Evolutionary conservation across 169 alveolate genomes (phyloP).

Genomic region (Babesia caballi): DNA sequence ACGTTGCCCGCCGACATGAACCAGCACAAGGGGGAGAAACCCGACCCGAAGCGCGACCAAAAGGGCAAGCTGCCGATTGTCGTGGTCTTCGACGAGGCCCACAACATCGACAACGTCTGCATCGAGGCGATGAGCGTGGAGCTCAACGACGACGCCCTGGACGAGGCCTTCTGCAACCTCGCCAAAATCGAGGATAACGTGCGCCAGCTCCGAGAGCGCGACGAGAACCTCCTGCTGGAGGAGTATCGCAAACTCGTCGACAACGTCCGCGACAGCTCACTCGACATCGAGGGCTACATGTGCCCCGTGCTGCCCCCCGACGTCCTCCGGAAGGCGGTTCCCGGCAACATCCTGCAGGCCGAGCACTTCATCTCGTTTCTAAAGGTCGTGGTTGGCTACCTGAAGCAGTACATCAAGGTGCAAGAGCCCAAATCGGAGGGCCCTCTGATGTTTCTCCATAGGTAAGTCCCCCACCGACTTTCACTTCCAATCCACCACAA

Average conservation of each 20-base stretch:
- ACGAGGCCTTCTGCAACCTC: slow-evolving; percentile 83
- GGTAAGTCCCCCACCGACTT: slow-evolving; percentile 67
- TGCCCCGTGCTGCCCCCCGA: slow-evolving; percentile 83
- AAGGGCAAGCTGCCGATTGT: slow-evolving; percentile 82
- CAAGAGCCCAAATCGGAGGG: slow-evolving; percentile 87
- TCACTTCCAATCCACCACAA: not conserved
- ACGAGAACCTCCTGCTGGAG: slow-evolving; percentile 31
- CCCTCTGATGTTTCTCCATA: slow-evolving; percentile 88
- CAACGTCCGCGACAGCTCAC: slow-evolving; percentile 18
- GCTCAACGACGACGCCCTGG: slow-evolving; percentile 82
- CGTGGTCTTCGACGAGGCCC: slow-evolving; percentile 97
- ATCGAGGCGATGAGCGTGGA: slow-evolving; percentile 94
- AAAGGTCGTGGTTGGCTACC: slow-evolving; percentile 86
- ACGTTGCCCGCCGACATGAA: slow-evolving; percentile 30
- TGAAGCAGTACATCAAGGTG: slow-evolving; percentile 84
- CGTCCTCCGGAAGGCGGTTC: slow-evolving; percentile 74
- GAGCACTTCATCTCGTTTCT: slow-evolving; percentile 88
- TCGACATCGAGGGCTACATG: slow-evolving; percentile 65
- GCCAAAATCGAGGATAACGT: slow-evolving; percentile 71
- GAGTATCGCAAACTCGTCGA: slow-evolving; percentile 46
- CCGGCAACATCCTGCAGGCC: slow-evolving; percentile 92
- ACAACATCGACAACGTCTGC: slow-evolving; percentile 97
- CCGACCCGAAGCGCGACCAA: slow-evolving; percentile 40
- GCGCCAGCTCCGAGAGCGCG: slow-evolving; percentile 57
- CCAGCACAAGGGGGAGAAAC: slow-evolving; percentile 11